Percentiles rank a stretch among this genome's conserved stretches.
Evolutionary conservation across 768 basidiomycete species (phyloP).

Genomic region (Lentinula guzmanii): DNA sequence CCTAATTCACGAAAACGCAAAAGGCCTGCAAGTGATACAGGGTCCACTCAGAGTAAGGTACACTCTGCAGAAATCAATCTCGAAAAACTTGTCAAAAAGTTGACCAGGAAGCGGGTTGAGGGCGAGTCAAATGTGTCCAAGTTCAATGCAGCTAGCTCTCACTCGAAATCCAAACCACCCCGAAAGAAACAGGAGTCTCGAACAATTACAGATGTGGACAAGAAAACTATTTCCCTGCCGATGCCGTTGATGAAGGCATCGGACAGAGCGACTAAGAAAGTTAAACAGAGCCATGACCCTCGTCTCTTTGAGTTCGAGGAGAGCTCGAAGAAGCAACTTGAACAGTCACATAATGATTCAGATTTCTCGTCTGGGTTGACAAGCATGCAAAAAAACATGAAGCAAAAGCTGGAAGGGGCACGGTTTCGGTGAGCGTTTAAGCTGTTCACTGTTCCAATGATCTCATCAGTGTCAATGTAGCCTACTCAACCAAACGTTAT

Average conservation of each 20-base stretch:
- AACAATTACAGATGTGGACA: conserved; percentile 11
- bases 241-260: conserved; percentile 15
- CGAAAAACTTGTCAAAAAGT: conserved; percentile 53
- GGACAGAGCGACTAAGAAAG: conserved; percentile 10
- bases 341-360: neutral
- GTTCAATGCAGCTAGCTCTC: conserved; percentile 14
- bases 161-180: conserved; percentile 14
- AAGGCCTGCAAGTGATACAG: conserved; percentile 31
- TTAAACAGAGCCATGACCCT: conserved; percentile 12
- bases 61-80: conserved; percentile 43
- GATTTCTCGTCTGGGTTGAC: conserved; percentile 39
- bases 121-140: conserved; percentile 14
- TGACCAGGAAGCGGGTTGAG: conserved; percentile 21
- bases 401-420: conserved; percentile 77
- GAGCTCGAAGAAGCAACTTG: neutral
- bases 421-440: conserved; percentile 65
- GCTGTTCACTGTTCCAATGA: neutral
- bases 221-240: conserved; percentile 15
- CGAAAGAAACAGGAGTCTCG: conserved; percentile 9
- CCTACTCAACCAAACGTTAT: conserved; percentile 88
- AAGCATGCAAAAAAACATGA: conserved; percentile 71
- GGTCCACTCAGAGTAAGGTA: conserved; percentile 18
- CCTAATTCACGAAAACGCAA: conserved; percentile 49
- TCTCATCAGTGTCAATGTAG: conserved; percentile 28
- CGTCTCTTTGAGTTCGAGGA: conserved; percentile 9